A percentile compares a stretch with the other conserved stretches of the same genome.
Conservation (phyloP, 1,284 basidiomycete species). For the Ceratobasidium sp. region DNA sequence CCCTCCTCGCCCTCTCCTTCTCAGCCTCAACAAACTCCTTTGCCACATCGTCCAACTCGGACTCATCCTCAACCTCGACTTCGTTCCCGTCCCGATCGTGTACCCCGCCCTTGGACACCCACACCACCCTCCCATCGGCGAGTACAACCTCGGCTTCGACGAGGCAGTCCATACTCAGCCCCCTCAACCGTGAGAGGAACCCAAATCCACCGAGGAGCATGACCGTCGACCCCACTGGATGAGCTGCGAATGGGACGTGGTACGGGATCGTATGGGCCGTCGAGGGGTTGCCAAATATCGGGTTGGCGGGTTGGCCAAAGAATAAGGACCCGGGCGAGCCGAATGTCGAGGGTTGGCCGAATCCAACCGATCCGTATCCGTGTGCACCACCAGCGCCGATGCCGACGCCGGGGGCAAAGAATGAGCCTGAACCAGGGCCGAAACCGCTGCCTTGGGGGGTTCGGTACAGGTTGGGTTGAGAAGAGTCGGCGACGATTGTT, state of each 20-base stretch:
- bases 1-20: conserved; percentile 44
- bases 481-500: conserved; percentile 16
- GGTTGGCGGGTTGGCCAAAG: too few species aligned
- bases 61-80: conserved; percentile 16
- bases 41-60: conserved; percentile 23
- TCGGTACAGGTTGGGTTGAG: conserved; percentile 19
- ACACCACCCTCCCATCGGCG: conserved; percentile 76
- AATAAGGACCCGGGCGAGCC: background rate
- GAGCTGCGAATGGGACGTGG: conserved; percentile 72
- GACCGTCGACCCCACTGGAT: conserved; percentile 66
- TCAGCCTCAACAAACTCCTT: conserved; percentile 5
- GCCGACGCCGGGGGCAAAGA: conserved; percentile 9
- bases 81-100: conserved; percentile 15
- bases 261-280: conserved; percentile 68
- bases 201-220: conserved; percentile 91
- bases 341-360: background rate
- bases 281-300: too few species aligned
- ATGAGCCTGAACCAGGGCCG: conserved; percentile 10
- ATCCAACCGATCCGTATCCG: too few species aligned
- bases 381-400: too few species aligned
- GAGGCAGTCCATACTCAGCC: conserved; percentile 83
- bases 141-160: conserved; percentile 87
- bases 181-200: conserved; percentile 81
- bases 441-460: background rate
- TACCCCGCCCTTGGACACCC: conserved; percentile 29